Evolutionary conservation across 2,329 filamentous ascomycete species (phyloP), one percentile per base, ranked within the genome.

Genomic region (Aspergillus sojae): DNA sequence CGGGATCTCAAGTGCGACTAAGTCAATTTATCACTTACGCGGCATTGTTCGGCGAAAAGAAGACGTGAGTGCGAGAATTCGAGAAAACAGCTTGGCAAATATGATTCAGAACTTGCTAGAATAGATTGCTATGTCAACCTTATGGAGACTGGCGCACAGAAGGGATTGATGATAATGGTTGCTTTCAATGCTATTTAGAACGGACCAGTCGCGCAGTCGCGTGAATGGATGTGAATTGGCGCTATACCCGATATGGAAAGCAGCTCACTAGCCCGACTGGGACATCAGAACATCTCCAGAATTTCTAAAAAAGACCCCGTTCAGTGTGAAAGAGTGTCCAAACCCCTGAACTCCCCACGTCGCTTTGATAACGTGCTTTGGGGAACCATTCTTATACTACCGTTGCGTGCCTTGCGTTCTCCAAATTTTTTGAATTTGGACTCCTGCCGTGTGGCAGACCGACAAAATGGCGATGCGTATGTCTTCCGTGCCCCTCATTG

Each of bases 391-490:
- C 61, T 62, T 60, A 11, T 48, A 62, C 65, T 21, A 21, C 54
- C 34, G 39, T 65, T 41, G 32, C 34, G 45, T 58, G 55, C 63
- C 59, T 58, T 65, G 39, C 41, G 30, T 54, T 62, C 66, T 63
- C 63, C 58, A 23, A 54, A 43, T 39, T 60, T 63, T 61, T 61
- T 60, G 30, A 63, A 50, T 58, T 59, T 60, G 50, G 64, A 59
- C 60, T 60, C 59, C 71, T 75, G 71, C 74, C 74, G 60, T 64
- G 68, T 71, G 76, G 74, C 74, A 74, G 69, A 72, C 70, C 71
- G 72, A 77, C 74, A 80, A 77, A 54, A 82, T 82, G 80, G 79
- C 80, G 65, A 82, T 82, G 80, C 79, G 80, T 82, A 77, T 68
- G 80, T 75, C 63, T 60, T 68, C 62, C 63, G 68, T 78, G 70